These are phyloP conservation scores for Flammula alnicola DNA, from an alignment of 1,284 basidiomycete species.

Conservation along the genomic window DNA sequence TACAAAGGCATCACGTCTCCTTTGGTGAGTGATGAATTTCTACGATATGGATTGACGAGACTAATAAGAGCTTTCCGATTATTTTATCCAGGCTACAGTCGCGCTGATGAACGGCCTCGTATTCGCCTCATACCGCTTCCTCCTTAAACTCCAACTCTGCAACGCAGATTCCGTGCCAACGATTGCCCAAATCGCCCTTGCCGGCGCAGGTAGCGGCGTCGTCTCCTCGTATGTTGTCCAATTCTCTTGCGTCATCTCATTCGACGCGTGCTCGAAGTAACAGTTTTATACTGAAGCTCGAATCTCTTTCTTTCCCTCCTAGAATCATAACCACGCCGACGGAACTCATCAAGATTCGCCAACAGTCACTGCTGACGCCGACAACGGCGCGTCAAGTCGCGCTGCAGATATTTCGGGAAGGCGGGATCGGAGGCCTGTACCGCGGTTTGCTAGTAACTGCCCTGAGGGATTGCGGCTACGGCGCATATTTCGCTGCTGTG, in stretches of 20 bases:
- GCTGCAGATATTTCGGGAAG: slow-evolving; percentile 53
- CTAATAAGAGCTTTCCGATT: too few species aligned
- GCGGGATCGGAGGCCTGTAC: slow-evolving; percentile 74
- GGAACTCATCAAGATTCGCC: slow-evolving; percentile 87
- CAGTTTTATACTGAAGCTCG: too few species aligned
- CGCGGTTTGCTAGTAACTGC: slow-evolving; percentile 76
- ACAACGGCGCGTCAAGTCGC: slow-evolving; percentile 56
- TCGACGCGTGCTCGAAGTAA: too few species aligned
- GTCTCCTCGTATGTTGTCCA: slow-evolving; percentile 66
- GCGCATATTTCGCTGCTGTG: slow-evolving; percentile 82
- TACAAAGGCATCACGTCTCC: slow-evolving; percentile 78
- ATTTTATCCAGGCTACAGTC: slow-evolving; percentile 69
- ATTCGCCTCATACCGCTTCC: slow-evolving; percentile 75
- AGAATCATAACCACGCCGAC: slow-evolving; percentile 82
- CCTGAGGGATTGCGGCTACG: slow-evolving; percentile 78
- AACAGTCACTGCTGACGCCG: slow-evolving; percentile 57
- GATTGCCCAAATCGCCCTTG: slow-evolving; percentile 71
- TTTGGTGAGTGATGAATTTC: slow-evolving; percentile 63
- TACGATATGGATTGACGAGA: too few species aligned
- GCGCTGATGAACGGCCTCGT: slow-evolving; percentile 78
- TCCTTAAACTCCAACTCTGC: slow-evolving; percentile 63
- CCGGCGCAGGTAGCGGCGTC: slow-evolving; percentile 79
- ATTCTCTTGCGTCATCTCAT: too few species aligned
- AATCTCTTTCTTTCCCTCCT: slow-evolving; percentile 4
- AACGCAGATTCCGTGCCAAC: slow-evolving; percentile 53